Evolutionary conservation across 2,329 filamentous ascomycete species (phyloP).

Genomic region (Lasiodiplodia citricola): DNA sequence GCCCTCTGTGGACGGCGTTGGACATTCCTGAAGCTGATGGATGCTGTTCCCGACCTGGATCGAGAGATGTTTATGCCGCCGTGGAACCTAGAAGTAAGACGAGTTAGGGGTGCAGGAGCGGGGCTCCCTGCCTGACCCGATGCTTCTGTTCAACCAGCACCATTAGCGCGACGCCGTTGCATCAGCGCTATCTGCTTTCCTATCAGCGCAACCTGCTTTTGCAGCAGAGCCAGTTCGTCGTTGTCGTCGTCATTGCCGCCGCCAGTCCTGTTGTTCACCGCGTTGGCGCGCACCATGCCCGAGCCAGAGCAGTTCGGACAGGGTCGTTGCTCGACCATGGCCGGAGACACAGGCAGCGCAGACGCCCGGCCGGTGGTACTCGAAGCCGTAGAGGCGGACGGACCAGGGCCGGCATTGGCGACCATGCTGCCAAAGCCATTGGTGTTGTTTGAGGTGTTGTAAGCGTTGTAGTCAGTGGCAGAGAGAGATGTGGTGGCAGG

Average conservation of each 20-base stretch:
- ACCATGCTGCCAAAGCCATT: constrained; percentile 19
- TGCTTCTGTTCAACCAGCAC: constrained; percentile 20
- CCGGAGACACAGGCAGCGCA: constrained; percentile 19
- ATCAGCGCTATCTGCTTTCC: constrained; percentile 28
- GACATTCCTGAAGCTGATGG: neutral
- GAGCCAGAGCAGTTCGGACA: constrained; percentile 22
- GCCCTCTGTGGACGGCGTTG: neutral
- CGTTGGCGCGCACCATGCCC: constrained; percentile 19
- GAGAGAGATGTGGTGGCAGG: constrained; percentile 11
- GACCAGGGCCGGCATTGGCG: constrained; percentile 2
- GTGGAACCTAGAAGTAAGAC: neutral
- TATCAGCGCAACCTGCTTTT: constrained; percentile 27
- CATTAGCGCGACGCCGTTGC: constrained; percentile 25
- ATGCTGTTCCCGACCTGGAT: neutral
- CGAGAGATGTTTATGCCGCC: neutral
- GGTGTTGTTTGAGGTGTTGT: constrained; percentile 18
- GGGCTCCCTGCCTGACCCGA: neutral
- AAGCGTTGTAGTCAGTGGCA: constrained; percentile 15
- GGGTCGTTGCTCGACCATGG: constrained; percentile 14
- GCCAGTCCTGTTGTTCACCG: constrained; percentile 12
- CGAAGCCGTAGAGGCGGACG: constrained; percentile 14
- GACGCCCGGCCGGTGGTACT: constrained; percentile 22
- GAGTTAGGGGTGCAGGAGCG: neutral
- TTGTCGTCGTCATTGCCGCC: constrained; percentile 16
- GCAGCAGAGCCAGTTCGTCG: constrained; percentile 26